These are phyloP conservation scores for Mucor irregularis DNA, from an alignment of 371 early-diverging fungal genomes.

Conservation along the genomic window DNA sequence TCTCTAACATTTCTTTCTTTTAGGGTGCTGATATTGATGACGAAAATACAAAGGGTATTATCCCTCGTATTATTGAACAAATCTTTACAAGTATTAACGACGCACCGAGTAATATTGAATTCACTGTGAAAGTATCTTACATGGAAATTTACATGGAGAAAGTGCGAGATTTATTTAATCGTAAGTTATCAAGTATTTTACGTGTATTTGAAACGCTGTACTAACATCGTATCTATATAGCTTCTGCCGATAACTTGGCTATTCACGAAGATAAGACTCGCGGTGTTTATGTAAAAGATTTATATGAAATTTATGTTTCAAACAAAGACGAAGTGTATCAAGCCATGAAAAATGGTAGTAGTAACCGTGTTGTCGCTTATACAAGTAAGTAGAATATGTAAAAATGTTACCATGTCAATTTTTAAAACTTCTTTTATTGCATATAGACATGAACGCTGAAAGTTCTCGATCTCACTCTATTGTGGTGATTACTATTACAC, in stretches of 20 bases:
- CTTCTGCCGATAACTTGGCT: slow-evolving; percentile 85
- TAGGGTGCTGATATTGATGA: slow-evolving; percentile 93
- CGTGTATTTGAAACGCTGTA: too few species aligned
- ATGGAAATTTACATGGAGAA: slow-evolving; percentile 99
- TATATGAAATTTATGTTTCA: slow-evolving; percentile 92
- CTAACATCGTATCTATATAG: slow-evolving; percentile 38
- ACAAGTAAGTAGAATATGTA: slow-evolving; percentile 83
- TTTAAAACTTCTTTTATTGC: neutral
- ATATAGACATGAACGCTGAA: slow-evolving; percentile 94
- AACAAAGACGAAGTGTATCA: slow-evolving; percentile 94
- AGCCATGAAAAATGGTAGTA: slow-evolving; percentile 90
- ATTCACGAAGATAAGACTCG: slow-evolving; percentile 93
- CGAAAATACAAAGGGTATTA: slow-evolving; percentile 88
- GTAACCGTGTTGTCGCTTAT: slow-evolving; percentile 86
- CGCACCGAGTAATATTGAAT: slow-evolving; percentile 86
- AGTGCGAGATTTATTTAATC: slow-evolving; percentile 95
- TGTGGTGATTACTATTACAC: slow-evolving; percentile 87
- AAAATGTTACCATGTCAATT: too few species aligned
- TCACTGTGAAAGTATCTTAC: slow-evolving; percentile 93
- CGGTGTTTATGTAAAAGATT: slow-evolving; percentile 96
- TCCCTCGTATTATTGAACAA: slow-evolving; percentile 90
- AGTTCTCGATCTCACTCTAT: slow-evolving; percentile 97
- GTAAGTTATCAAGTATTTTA: too few species aligned
- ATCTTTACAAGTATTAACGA: slow-evolving; percentile 87
- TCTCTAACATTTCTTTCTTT: slow-evolving; percentile 69